Percentiles rank a stretch among this genome's conserved stretches.
phyloP scores from a whole-genome alignment of 768 basidiomycete species.

The Cystofilobasidium ferigula region DNA sequence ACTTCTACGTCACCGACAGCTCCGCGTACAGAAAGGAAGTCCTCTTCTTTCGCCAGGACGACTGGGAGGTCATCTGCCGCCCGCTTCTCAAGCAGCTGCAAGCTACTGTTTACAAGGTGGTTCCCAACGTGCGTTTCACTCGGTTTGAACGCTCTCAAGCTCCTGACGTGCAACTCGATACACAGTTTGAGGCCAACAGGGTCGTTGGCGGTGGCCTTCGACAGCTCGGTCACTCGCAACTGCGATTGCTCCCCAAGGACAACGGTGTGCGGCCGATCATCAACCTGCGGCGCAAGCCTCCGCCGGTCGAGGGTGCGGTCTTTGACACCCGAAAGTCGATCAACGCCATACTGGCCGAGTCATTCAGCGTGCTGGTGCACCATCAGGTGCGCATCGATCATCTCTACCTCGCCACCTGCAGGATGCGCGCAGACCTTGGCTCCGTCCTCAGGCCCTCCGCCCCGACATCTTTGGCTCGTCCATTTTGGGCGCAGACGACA shows the following conservation, averaged over 20 bases:
- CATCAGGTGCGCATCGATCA: conserved; percentile 54
- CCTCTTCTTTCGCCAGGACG: conserved; percentile 86
- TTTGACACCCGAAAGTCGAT: conserved; percentile 48
- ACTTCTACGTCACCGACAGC: conserved; percentile 89
- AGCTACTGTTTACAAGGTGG: conserved; percentile 55
- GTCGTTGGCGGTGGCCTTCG: conserved; percentile 48
- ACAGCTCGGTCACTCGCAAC: conserved; percentile 68
- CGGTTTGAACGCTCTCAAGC: background rate
- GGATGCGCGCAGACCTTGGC: background rate
- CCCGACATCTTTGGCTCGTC: conserved; percentile 64
- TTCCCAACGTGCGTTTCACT: conserved; percentile 51
- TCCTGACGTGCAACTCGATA: background rate
- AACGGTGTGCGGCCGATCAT: conserved; percentile 90
- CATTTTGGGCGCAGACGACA: conserved; percentile 69
- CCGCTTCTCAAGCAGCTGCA: conserved; percentile 71
- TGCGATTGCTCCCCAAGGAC: conserved; percentile 85
- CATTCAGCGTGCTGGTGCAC: conserved; percentile 76
- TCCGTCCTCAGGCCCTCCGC: conserved; percentile 44
- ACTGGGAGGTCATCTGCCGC: conserved; percentile 72
- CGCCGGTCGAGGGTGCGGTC: background rate
- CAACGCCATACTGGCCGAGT: conserved; percentile 71
- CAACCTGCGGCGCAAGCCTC: conserved; percentile 52
- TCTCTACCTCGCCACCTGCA: background rate
- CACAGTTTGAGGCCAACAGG: conserved; percentile 54
- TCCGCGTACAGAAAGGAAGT: conserved; percentile 69